Percentiles rank a stretch among this genome's conserved stretches.
These are phyloP conservation scores for Termitomyces sp. DNA, from an alignment of 768 basidiomycete genomes.

Conservation along the genomic window DNA sequence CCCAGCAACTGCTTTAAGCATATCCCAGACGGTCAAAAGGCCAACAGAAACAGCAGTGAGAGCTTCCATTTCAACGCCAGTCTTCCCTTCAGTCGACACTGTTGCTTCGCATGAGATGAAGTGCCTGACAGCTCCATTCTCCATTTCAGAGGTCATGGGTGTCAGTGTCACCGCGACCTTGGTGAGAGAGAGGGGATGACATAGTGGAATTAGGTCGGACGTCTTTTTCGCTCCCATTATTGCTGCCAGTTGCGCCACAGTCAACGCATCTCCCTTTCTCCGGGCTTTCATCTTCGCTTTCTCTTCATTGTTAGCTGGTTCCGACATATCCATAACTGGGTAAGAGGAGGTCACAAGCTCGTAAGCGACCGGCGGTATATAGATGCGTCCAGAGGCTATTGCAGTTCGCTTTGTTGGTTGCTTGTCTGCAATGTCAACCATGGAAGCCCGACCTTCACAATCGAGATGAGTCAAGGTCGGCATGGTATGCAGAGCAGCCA, in stretches of 20 bases:
- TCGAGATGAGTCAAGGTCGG: constrained; percentile 69
- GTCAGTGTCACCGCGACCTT: constrained; percentile 63
- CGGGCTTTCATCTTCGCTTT: constrained; percentile 47
- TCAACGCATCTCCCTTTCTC: constrained; percentile 67
- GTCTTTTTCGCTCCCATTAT: constrained; percentile 89
- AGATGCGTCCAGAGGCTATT: constrained; percentile 73
- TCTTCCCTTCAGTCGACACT: constrained; percentile 74
- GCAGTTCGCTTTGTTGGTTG: constrained; percentile 58
- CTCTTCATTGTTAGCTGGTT: constrained; percentile 18
- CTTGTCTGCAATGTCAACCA: constrained; percentile 82
- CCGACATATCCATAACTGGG: constrained; percentile 20
- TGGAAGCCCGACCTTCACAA: constrained; percentile 61
- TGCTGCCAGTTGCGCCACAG: constrained; percentile 78
- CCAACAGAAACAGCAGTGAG: constrained; percentile 78
- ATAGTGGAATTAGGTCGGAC: constrained; percentile 79
- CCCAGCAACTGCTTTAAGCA: constrained; percentile 91
- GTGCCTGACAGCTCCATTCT: constrained; percentile 23
- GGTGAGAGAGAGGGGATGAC: constrained; percentile 77
- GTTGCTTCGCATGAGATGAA: constrained; percentile 63
- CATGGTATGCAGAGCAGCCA: constrained; percentile 21
- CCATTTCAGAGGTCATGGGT: constrained; percentile 32
- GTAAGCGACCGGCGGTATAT: constrained; percentile 62
- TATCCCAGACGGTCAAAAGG: constrained; percentile 86
- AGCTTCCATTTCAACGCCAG: constrained; percentile 94
- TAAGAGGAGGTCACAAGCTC: constrained; percentile 51